phyloP scores from a whole-genome alignment of 192 early-diverging fungal genomes.

The Entomortierella lignicola region DNA sequence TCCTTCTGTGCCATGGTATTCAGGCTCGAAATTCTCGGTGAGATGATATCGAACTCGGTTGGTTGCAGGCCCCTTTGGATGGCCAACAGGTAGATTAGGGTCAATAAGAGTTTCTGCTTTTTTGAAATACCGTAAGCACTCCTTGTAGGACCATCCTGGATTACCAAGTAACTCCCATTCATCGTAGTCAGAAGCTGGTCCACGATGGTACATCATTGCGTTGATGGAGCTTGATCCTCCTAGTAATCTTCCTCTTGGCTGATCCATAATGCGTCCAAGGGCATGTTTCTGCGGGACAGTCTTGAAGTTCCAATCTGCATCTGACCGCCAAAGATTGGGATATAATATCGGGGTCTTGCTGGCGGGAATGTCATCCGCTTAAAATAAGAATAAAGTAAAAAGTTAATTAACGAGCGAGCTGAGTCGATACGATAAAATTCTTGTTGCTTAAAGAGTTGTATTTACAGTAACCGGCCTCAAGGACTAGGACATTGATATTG shows the following conservation, averaged over 20 bases:
- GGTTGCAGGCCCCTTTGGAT: constrained; percentile 31
- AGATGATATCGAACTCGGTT: constrained; percentile 21
- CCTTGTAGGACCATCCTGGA: constrained; percentile 47
- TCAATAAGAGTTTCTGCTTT: constrained; percentile 39
- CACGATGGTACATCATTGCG: constrained; percentile 56
- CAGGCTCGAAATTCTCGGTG: constrained; percentile 26
- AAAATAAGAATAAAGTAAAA: background rate
- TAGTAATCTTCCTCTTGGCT: constrained; percentile 38
- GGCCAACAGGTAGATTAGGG: constrained; percentile 23
- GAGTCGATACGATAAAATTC: too few species aligned
- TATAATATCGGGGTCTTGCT: constrained; percentile 24
- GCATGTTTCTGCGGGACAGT: constrained; percentile 33
- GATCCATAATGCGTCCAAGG: constrained; percentile 24
- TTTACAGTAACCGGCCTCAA: constrained; percentile 46
- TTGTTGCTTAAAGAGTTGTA: too few species aligned
- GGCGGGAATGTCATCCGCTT: constrained; percentile 21
- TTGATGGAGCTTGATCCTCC: constrained; percentile 47
- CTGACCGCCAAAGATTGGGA: constrained; percentile 2
- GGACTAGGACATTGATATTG: constrained; percentile 36
- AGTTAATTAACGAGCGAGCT: background rate
- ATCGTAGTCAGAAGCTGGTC: constrained; percentile 47
- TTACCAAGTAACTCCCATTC: constrained; percentile 42
- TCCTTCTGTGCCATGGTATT: constrained; percentile 31
- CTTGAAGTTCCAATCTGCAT: constrained; percentile 26
- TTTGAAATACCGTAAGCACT: constrained; percentile 36